Percentiles rank a stretch among this genome's conserved stretches.
Evolutionary conservation across 371 early-diverging fungal genomes (phyloP).

Genomic region (Actinomortierella wolfii): DNA sequence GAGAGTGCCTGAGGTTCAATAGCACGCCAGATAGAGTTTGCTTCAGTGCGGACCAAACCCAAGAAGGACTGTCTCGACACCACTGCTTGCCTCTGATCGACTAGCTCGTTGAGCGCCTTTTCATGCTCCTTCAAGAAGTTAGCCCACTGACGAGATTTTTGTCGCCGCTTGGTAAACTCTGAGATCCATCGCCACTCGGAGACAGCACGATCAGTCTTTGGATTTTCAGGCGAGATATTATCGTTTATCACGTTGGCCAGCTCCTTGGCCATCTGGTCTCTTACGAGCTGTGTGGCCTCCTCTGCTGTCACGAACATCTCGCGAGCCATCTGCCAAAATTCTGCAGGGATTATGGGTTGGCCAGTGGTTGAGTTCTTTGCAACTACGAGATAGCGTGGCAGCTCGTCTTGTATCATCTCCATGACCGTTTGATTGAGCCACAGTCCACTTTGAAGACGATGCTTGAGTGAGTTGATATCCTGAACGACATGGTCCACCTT

Average conservation of each 20-base stretch:
- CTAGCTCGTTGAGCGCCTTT: conserved; percentile 22
- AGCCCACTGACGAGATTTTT: conserved; percentile 17
- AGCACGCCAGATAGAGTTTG: conserved; percentile 26
- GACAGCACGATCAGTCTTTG: no score
- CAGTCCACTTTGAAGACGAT: conserved; percentile 19
- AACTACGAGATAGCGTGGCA: conserved; percentile 32
- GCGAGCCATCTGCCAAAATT: conserved; percentile 35
- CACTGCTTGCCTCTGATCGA: conserved; percentile 26
- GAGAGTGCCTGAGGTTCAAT: no score
- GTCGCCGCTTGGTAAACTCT: no score
- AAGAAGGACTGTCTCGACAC: conserved; percentile 27
- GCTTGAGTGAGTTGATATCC: conserved; percentile 15
- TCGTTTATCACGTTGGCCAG: neutral
- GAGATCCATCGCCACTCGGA: conserved; percentile 4
- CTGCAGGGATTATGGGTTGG: conserved; percentile 20
- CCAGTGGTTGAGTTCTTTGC: conserved; percentile 19
- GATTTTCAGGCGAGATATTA: neutral
- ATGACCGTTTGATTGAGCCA: conserved; percentile 36
- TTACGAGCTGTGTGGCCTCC: conserved; percentile 12
- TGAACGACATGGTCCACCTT: conserved; percentile 18
- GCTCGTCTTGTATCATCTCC: conserved; percentile 24
- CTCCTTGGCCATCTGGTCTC: conserved; percentile 5
- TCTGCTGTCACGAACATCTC: conserved; percentile 25
- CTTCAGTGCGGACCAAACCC: conserved; percentile 25
- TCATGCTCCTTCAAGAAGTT: conserved; percentile 34